Conservation (phyloP, 768 basidiomycete species). For the Rhodotorula taiwanensis region DNA sequence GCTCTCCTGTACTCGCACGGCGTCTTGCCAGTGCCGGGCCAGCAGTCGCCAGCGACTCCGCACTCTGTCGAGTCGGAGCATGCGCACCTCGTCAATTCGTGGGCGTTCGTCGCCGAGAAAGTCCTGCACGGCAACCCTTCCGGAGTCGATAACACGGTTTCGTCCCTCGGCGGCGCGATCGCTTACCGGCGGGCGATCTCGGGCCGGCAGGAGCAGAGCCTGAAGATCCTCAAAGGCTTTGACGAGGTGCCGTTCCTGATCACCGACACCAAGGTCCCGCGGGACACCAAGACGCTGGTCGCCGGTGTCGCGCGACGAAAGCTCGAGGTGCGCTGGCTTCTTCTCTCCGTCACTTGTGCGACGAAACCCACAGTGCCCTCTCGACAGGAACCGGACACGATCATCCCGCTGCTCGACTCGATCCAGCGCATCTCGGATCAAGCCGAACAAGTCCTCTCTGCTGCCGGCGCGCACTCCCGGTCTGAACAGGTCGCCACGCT, state of each 20-base stretch:
- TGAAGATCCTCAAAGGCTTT: constrained; percentile 81
- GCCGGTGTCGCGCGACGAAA: constrained; percentile 71
- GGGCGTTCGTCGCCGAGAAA: constrained; percentile 93
- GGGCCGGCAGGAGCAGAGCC: constrained; percentile 65
- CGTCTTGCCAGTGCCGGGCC: constrained; percentile 51
- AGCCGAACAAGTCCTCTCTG: constrained; percentile 66
- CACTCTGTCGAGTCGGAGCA: constrained; percentile 50
- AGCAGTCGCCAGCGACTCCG: constrained; percentile 51
- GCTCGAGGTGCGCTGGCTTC: constrained; percentile 45
- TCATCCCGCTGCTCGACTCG: constrained; percentile 65
- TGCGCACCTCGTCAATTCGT: constrained; percentile 77
- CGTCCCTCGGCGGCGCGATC: constrained; percentile 85
- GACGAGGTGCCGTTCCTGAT: constrained; percentile 76
- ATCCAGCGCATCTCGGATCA: constrained; percentile 83
- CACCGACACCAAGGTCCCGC: constrained; percentile 84
- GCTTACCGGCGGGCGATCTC: constrained; percentile 68
- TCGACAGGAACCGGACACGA: constrained; percentile 72
- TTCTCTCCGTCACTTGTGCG: too few species aligned
- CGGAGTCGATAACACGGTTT: constrained; percentile 92
- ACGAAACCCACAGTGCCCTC: too few species aligned
- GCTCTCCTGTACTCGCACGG: constrained; percentile 68
- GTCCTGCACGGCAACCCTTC: constrained; percentile 95
- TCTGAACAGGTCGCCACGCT: constrained; percentile 59
- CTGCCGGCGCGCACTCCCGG: constrained; percentile 60
- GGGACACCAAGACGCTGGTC: constrained; percentile 90